These are phyloP conservation scores for Colletotrichum caudatum DNA, from an alignment of 2,329 filamentous ascomycete genomes.

Conservation along the genomic window DNA sequence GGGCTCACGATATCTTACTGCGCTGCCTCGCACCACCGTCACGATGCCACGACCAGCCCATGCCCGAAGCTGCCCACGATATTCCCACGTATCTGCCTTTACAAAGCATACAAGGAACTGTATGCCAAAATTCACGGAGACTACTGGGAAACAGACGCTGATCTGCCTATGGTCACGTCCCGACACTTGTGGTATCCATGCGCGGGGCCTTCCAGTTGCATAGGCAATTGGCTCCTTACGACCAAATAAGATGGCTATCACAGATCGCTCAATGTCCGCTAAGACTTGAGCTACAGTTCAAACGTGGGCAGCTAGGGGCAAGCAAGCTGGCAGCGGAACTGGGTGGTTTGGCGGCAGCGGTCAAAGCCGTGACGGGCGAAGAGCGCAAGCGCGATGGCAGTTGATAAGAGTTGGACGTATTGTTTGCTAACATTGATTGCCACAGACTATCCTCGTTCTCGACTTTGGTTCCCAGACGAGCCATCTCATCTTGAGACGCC, in stretches of 20 bases:
- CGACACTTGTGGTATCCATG: background rate
- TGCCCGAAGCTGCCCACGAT: background rate
- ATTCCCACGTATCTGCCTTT: background rate
- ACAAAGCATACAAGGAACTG: background rate
- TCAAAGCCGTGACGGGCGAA: background rate
- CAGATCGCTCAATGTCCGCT: background rate
- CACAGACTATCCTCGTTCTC: conserved; percentile 75
- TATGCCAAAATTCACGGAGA: background rate
- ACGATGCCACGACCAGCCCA: conserved; percentile 4
- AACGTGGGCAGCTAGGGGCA: background rate
- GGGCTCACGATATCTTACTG: background rate
- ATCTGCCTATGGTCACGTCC: background rate
- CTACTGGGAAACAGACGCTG: background rate
- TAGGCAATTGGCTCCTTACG: background rate
- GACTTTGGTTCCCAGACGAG: conserved; percentile 80
- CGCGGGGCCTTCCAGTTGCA: background rate
- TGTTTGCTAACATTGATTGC: background rate
- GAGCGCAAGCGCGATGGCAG: too few species aligned
- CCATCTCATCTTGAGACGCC: conserved; percentile 79
- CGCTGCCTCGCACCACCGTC: conserved; percentile 12
- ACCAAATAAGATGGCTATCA: background rate
- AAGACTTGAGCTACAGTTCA: too few species aligned
- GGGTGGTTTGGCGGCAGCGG: conserved; percentile 43
- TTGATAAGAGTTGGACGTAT: background rate
- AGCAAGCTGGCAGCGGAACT: background rate